Conservation (phyloP, 176 grass and related monocot species). For the Leersia perrieri region DNA sequence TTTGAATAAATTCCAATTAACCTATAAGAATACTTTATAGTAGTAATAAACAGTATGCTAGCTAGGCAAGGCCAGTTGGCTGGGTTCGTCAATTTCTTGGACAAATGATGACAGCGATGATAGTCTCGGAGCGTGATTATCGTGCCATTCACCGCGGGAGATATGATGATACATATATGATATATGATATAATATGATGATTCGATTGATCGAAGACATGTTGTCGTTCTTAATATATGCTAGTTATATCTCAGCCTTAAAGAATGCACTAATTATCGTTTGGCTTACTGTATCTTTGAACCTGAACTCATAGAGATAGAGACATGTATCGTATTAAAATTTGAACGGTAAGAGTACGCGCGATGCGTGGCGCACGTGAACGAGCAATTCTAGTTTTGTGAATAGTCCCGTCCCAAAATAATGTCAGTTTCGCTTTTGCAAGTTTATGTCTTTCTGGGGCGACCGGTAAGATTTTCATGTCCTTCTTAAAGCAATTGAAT, state of each 20-base stretch:
- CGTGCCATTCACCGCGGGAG: background rate
- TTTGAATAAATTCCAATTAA: no score
- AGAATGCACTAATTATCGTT: background rate
- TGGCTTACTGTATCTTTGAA: background rate
- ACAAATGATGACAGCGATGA: no score
- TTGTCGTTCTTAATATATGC: background rate
- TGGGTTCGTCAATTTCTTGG: no score
- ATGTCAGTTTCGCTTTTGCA: no score
- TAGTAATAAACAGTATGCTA: no score
- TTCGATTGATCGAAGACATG: no score
- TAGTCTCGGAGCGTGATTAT: background rate
- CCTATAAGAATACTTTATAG: no score
- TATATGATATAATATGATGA: no score
- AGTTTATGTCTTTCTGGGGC: background rate
- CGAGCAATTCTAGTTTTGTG: background rate
- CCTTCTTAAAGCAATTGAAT: background rate
- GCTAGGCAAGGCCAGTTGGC: no score
- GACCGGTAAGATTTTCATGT: background rate
- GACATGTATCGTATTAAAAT: background rate
- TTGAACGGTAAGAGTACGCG: background rate
- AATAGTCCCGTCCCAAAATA: background rate
- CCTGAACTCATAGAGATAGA: background rate
- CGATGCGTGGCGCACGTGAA: background rate
- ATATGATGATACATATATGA: background rate
- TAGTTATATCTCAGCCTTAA: background rate